A percentile compares a stretch with the other conserved stretches of the same genome.
Evolutionary conservation across 2,329 filamentous ascomycete species (phyloP).

Genomic region (Claviceps purpurea): DNA sequence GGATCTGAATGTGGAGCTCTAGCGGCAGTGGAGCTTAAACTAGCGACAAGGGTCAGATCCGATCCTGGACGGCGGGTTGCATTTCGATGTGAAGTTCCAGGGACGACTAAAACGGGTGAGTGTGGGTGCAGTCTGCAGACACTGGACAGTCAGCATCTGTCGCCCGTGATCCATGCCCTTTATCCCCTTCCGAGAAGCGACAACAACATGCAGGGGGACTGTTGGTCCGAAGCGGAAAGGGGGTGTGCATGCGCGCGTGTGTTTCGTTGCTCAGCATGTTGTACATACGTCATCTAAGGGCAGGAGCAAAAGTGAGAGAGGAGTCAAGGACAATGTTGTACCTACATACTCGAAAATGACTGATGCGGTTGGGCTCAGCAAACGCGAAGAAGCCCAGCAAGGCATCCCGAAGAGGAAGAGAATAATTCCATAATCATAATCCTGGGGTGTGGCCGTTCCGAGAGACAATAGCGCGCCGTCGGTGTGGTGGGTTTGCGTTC

Average conservation of each 20-base stretch:
- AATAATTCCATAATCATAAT: slow-evolving; percentile 9
- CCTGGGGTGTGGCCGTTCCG: slow-evolving; percentile 10
- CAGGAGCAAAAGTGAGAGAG: neutral
- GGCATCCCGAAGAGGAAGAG: neutral
- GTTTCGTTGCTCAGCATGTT: no score
- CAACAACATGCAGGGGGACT: neutral
- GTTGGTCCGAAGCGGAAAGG: no score
- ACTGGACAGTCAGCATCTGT: neutral
- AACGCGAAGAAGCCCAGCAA: slow-evolving; percentile 6
- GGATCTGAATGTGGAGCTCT: slow-evolving; percentile 25
- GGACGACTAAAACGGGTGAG: neutral
- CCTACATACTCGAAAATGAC: neutral
- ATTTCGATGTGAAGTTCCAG: neutral
- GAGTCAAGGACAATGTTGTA: neutral
- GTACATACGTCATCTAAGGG: neutral
- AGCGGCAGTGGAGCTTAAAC: slow-evolving; percentile 11
- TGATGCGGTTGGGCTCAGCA: neutral
- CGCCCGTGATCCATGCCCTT: neutral
- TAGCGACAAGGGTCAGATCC: neutral
- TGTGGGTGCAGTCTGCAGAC: neutral
- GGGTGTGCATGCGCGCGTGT: no score
- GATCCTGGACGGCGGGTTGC: slow-evolving; percentile 6
- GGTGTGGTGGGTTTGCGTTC: slow-evolving; percentile 2
- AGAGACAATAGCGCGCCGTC: slow-evolving; percentile 11
- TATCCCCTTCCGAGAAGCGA: neutral